Evolutionary conservation across 202 grass and related monocot species (phyloP), one percentile per base, ranked within the genome.

Genomic region (Digitaria exilis): DNA sequence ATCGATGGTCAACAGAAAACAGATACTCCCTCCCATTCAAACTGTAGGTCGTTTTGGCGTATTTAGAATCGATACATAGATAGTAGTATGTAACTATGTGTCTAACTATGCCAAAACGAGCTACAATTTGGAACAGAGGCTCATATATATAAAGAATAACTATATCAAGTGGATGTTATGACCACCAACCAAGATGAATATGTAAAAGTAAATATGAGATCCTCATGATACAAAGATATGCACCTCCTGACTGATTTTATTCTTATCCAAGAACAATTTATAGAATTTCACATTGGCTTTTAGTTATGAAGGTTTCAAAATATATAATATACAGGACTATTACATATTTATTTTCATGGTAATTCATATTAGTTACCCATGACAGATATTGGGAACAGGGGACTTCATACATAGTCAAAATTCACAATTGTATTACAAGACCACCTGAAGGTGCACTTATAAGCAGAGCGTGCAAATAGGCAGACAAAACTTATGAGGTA

Each of bases 401-500:
- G 14, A 59, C 48, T 57, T 24, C 7, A 4, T 17, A 80, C 75
- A 80, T n/a, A n/a, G n/a, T n/a, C n/a, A n/a, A n/a, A n/a, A n/a
- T 25, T 11, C 9, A 44, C 11, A 37, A 56, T 21, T 17, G 35
- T 31, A 69, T 55, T 61, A 72, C 21, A 13, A 43, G 2, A 68
- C 30, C 52, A 64, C 68, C 56, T 70, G 44, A 71, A 54, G 17
- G 62, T 48, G 21, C 8, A 67, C 65, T 63, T 71, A 52, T 24
- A 85, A 55, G 13, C 18, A 35, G 37, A 79, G 21, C 18, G 17
- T 57, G 49, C 18, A 81, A 64, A 29, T 5, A 76, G n/a, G 82
- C 16, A 56, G 13, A 65, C 30, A 65, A n/a, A n/a, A 65, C 70
- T 44, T 7, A 25, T 42, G 14, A 42, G 31, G 22, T 35, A 60